Base-by-base conservation (phyloP, 306 rosid species). In the Quercus robur region DNA sequence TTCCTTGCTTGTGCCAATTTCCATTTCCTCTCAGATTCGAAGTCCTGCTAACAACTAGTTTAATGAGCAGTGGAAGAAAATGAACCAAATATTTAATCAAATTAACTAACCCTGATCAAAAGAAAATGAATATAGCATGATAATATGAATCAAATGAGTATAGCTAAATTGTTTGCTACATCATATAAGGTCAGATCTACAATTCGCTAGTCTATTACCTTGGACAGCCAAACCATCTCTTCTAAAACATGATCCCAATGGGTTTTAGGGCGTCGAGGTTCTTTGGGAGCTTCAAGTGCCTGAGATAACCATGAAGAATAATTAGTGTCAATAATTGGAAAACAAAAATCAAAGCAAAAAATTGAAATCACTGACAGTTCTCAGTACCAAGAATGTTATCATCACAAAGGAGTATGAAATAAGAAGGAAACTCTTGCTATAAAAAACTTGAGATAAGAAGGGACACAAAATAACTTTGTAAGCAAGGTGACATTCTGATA, bases 201-300 rank as follows among this genome's bases (percentile, higher is more conserved):
- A 64, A 73, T 74, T 74, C 46, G 76, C 75, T 74, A 21, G 56
- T 63, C 46, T 78, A 31, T 59, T 81, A 95, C 99, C 98, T 95
- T 95, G 56, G 99, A 95, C 59, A 95, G 86, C 99, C 99, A 95
- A 75, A 84, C 89, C 99, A 95, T 95, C 88, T 95, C 99, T 82
- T 95, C 99, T 73, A 95, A 91, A 80, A 95, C 99, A 91, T 95
- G 98, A 87, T 95, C 99, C 99, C 99, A 95, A 78, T 95, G 99
- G 71, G 96, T 83, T 87, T 95, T 95, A 61, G 97, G 96, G 56
- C 98, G 94, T 9, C 84, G 86, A 70, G 93, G 96, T 78, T 95
- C 99, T 83, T 85, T 88, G 15, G 94, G 86, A 93, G 90, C 92
- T 87, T 95, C 99, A 85, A 91, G 93, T 66, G 91, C 91, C 99